Evolutionary conservation across 352 stramenopile genomes (phyloP).

Genomic region (Phytophthora sansomeana): DNA sequence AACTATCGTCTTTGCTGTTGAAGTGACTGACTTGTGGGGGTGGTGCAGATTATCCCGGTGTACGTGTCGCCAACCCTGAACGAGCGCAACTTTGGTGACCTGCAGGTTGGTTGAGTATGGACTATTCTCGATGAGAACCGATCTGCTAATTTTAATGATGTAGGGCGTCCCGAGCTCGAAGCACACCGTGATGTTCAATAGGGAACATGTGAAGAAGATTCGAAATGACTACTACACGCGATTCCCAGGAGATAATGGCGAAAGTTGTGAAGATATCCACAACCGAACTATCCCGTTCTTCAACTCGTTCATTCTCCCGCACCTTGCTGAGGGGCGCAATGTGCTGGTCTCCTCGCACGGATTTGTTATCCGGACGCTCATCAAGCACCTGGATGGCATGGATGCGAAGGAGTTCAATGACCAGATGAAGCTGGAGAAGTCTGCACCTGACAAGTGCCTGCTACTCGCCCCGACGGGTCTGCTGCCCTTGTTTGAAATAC

Average conservation of each 20-base stretch:
- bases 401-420: conserved; percentile 76
- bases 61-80: conserved; percentile 85
- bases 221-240: conserved; percentile 85
- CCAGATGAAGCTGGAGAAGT: conserved; percentile 89
- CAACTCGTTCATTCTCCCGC: conserved; percentile 76
- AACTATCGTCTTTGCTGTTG: conserved; percentile 4
- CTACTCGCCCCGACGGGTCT: conserved; percentile 78
- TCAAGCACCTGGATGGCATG: conserved; percentile 87
- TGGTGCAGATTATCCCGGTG: conserved; percentile 71
- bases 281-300: conserved; percentile 83
- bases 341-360: conserved; percentile 84
- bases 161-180: conserved; percentile 77
- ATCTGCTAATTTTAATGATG: background rate
- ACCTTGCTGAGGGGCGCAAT: conserved; percentile 75
- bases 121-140: no score
- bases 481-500: background rate
- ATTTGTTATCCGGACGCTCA: conserved; percentile 88
- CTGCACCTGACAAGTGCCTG: conserved; percentile 73
- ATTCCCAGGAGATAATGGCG: conserved; percentile 80
- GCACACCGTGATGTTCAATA: conserved; percentile 80
- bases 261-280: conserved; percentile 86
- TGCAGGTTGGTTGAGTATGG: conserved; percentile 49
- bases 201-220: conserved; percentile 77
- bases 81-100: conserved; percentile 85
- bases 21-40: conserved; percentile 19